Evolutionary conservation across 2,329 filamentous ascomycete species (phyloP).

Genomic region (Conoideocrella luteorostrata): DNA sequence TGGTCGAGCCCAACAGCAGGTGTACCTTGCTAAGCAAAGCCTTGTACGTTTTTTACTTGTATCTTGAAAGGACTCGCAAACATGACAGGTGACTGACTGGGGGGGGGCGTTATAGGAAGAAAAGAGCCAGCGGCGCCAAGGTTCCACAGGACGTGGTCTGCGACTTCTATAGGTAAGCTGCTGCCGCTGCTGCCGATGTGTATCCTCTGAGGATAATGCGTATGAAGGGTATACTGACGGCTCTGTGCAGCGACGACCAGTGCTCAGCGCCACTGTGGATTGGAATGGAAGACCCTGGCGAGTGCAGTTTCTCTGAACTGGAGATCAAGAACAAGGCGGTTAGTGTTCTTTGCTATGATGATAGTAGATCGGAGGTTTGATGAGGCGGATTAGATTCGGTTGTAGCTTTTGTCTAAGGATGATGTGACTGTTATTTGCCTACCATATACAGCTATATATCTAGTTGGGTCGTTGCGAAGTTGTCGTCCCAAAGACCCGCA

Average conservation of each 20-base stretch:
- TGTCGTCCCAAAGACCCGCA: conserved; percentile 22
- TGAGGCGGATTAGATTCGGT: no score
- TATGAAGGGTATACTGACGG: no score
- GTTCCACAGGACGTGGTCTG: conserved; percentile 2
- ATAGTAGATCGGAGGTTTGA: neutral
- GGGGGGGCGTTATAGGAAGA: conserved; percentile 1
- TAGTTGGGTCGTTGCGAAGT: no score
- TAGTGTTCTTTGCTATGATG: conserved; percentile 6
- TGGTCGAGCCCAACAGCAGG: neutral
- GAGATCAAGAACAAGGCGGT: conserved; percentile 5
- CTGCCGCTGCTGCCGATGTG: neutral
- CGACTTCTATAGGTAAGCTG: conserved; percentile 1
- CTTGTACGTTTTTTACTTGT: conserved; percentile 1
- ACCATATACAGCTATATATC: no score
- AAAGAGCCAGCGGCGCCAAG: neutral
- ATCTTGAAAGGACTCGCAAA: no score
- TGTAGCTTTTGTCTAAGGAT: no score
- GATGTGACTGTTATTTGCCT: no score
- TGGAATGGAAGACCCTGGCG: conserved; percentile 6
- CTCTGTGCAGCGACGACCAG: conserved; percentile 2
- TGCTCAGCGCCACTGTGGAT: conserved; percentile 7
- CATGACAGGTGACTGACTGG: no score
- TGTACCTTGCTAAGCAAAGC: neutral
- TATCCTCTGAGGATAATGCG: no score
- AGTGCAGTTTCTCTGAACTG: conserved; percentile 1